Conservation (phyloP, 495 filamentous ascomycete genomes). For the Xanthoparmelia taractica region DNA sequence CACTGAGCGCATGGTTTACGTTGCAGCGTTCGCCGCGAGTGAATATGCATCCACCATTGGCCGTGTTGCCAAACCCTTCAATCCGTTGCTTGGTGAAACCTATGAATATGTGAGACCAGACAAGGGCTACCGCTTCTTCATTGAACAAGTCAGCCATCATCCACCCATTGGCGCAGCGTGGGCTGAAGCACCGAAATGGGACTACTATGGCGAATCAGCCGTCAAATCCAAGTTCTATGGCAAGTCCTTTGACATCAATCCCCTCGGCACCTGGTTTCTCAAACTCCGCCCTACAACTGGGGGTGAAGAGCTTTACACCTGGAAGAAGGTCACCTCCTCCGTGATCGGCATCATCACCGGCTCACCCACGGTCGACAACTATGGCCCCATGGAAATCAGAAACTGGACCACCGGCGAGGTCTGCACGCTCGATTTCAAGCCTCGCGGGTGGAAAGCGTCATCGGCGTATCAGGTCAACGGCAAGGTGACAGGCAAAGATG, state of each 20-base stretch:
- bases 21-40: conserved; percentile 88
- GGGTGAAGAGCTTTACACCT: conserved; percentile 87
- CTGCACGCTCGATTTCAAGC: conserved; percentile 89
- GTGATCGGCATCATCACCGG: conserved; percentile 97
- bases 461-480: conserved; percentile 82
- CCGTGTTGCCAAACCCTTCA: conserved; percentile 96
- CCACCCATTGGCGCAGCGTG: conserved; percentile 90
- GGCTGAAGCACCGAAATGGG: conserved; percentile 90
- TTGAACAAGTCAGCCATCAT: conserved; percentile 98
- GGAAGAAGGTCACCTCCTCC: conserved; percentile 98
- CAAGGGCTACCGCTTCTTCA: conserved; percentile 95
- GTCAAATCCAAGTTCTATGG: conserved; percentile 97
- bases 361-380: conserved; percentile 95
- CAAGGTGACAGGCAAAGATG: conserved; percentile 67
- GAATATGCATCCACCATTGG: conserved; percentile 96
- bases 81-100: conserved; percentile 90
- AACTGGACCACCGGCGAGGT: conserved; percentile 92
- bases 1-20: conserved; percentile 89
- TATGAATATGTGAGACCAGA: conserved; percentile 95
- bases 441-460: conserved; percentile 87
- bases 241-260: conserved; percentile 94
- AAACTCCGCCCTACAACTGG: conserved; percentile 71
- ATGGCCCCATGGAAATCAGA: conserved; percentile 93
- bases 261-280: conserved; percentile 94
- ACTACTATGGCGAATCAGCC: conserved; percentile 95